phyloP scores from a whole-genome alignment of 805 yeast genomes.

The Starmerella powellii region DNA sequence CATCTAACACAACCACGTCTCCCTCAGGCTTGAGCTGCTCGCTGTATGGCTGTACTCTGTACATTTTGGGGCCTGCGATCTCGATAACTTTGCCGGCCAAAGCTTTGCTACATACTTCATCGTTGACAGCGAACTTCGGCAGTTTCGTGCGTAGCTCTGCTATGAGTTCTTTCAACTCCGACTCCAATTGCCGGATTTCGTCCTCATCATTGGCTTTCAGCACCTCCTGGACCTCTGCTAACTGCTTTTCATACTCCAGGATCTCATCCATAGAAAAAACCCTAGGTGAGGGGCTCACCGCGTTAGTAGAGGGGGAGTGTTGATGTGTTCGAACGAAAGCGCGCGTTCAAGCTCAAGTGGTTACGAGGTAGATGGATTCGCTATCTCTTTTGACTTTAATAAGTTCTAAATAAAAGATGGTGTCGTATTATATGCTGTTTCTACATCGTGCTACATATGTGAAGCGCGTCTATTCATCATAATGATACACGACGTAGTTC shows the following conservation, averaged over 20 bases:
- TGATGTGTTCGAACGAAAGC: too few relatives aligned
- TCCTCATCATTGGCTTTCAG: slow-evolving; percentile 24
- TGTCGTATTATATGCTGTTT: too few relatives aligned
- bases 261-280: slow-evolving; percentile 23
- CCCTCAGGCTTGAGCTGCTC: background rate
- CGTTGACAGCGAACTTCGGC: background rate
- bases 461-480: slow-evolving; percentile 47
- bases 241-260: slow-evolving; percentile 27
- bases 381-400: background rate
- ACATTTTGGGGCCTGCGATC: background rate
- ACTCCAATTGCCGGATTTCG: slow-evolving; percentile 23
- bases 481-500: slow-evolving; percentile 83
- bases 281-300: too few relatives aligned
- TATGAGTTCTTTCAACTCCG: slow-evolving; percentile 27
- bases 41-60: background rate
- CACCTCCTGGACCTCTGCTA: slow-evolving; percentile 25
- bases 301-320: too few relatives aligned
- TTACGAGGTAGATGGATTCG: background rate
- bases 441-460: background rate
- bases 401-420: too few relatives aligned
- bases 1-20: background rate
- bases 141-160: slow-evolving; percentile 18
- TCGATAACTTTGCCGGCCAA: background rate
- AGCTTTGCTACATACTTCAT: background rate
- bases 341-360: too few relatives aligned